Evolutionary conservation across 805 yeast species (phyloP).

Genomic region (Barnettozyma vustinii): DNA sequence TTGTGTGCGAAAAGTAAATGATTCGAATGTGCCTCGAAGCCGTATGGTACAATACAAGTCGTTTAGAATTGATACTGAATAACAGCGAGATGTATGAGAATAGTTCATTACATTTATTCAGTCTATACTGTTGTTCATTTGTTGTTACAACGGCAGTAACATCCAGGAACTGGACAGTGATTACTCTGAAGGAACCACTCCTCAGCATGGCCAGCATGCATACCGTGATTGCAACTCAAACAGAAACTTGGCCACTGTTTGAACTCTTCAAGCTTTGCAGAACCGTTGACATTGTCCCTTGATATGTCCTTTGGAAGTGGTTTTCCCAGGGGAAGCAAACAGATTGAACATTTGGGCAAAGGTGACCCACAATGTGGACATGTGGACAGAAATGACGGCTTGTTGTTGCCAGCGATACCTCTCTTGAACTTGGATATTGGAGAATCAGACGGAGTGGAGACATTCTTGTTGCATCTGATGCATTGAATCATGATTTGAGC

Average conservation of each 20-base stretch:
- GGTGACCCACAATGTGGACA: conserved; percentile 89
- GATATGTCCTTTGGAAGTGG: conserved; percentile 38
- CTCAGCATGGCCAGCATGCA: conserved; percentile 93
- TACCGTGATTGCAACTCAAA: conserved; percentile 85
- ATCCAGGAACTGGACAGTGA: conserved; percentile 92
- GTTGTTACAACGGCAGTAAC: conserved; percentile 76
- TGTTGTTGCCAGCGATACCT: conserved; percentile 4
- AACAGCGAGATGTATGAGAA: neutral
- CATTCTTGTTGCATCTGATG: conserved; percentile 71
- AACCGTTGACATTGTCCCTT: conserved; percentile 8
- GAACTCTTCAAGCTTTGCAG: conserved; percentile 31
- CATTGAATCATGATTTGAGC: conserved; percentile 82
- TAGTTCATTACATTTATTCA: neutral
- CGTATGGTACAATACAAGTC: no score
- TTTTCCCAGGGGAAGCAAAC: conserved; percentile 73
- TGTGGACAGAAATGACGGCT: conserved; percentile 14
- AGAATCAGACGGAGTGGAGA: conserved; percentile 34
- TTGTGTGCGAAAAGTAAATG: no score
- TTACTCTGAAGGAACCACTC: conserved; percentile 90
- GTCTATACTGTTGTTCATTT: conserved; percentile 23
- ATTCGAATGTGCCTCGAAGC: no score
- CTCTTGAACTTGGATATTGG: conserved; percentile 9
- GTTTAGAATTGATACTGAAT: no score
- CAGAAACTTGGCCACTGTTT: conserved; percentile 91
- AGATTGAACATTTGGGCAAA: conserved; percentile 86